These are phyloP conservation scores for Rhizophagus sp. DNA, from an alignment of 192 early-diverging fungal species.

Conservation along the genomic window DNA sequence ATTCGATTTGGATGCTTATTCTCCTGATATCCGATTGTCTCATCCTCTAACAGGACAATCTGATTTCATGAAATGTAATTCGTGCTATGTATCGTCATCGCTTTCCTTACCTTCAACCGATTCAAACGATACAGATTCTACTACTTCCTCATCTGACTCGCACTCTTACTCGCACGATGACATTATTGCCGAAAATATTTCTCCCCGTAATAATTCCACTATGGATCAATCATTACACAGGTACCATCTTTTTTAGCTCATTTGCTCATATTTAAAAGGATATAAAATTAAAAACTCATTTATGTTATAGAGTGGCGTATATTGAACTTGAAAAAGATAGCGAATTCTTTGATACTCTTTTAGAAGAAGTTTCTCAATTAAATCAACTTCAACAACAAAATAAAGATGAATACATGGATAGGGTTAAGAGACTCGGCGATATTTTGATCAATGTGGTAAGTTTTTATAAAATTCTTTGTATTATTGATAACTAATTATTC, in stretches of 20 bases:
- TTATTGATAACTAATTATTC: neutral
- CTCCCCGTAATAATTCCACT: neutral
- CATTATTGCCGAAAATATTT: neutral
- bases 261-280: neutral
- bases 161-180: neutral
- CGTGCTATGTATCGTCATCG: neutral
- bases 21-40: neutral
- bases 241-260: neutral
- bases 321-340: conserved; percentile 55
- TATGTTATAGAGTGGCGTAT: conserved; percentile 27
- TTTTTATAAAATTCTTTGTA: neutral
- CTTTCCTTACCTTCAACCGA: neutral
- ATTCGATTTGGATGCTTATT: neutral
- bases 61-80: neutral
- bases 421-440: conserved; percentile 51
- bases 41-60: neutral
- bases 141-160: neutral
- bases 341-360: conserved; percentile 58
- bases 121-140: neutral
- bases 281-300: neutral
- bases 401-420: conserved; percentile 53
- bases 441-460: conserved; percentile 51
- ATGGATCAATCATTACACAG: neutral
- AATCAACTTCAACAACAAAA: conserved; percentile 57
- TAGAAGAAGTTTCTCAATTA: conserved; percentile 57